Conservation (phyloP, 2,329 filamentous ascomycete genomes). For the Fusarium fujikuroi region DNA sequence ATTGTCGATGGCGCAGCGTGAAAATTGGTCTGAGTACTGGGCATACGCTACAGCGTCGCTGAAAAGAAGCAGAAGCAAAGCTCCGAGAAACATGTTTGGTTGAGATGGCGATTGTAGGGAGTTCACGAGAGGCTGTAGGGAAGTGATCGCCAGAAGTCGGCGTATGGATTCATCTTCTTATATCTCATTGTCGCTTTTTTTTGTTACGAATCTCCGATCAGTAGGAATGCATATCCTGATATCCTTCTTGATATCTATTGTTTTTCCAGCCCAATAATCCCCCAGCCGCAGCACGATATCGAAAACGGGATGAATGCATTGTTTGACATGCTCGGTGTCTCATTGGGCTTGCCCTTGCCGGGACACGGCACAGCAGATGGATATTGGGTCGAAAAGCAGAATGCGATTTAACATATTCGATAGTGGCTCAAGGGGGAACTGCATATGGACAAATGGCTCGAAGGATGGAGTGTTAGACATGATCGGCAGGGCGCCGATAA, state of each 20-base stretch:
- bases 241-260: neutral
- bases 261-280: neutral
- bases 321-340: neutral
- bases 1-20: neutral
- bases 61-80: neutral
- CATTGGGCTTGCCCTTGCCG: neutral
- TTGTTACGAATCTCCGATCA: neutral
- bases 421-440: neutral
- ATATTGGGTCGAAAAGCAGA: neutral
- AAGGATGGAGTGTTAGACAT: neutral
- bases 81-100: neutral
- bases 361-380: neutral
- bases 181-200: neutral
- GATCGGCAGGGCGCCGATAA: neutral
- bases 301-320: neutral
- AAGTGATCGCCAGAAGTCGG: accelerated
- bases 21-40: accelerated
- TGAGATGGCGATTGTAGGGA: too few relatives aligned
- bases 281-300: neutral
- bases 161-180: neutral
- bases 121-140: neutral
- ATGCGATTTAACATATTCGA: neutral
- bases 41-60: neutral
- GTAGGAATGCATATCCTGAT: neutral
- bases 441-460: neutral